Evolutionary conservation across 2,329 filamentous ascomycete species (phyloP), one percentile per base, ranked within the genome.

Genomic region (Phialophora macrospora): DNA sequence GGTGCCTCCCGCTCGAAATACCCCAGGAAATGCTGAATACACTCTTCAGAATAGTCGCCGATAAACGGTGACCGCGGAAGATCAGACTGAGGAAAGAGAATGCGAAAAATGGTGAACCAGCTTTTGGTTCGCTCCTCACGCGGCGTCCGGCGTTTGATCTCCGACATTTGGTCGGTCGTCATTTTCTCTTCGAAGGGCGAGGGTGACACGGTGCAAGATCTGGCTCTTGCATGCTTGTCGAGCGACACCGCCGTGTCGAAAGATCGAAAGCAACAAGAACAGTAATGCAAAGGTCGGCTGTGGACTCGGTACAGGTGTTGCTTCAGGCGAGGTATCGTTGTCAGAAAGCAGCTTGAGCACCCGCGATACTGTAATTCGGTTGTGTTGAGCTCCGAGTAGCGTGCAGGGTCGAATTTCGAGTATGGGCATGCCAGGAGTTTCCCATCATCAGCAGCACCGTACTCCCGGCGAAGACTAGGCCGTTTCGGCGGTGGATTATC

Each of bases 371-470:
- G 48, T n/a, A 41, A 52, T 32, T 60, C 60, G 17, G 12, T 26
- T 9, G 48, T 24, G 48, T 66, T 66, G 32, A 56, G 55, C 24
- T 65, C 48, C 22, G 60, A 66, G 44, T 57, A 63, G 60, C 54
- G 61, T 5, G 44, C 26, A 14, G 60, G 64, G 12, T 68, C 30
- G 48, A 49, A 64, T 55, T 66, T 66, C 48, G 64, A 28, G 77
- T 48, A 63, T 77, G 79, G 20, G 77, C 72, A 30, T 78, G 60
- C 17, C 77, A 66, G 63, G 77, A 79, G 64, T 52, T 52, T 52
- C 14, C 48, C 48, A 8, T 52, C 48, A 26, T 52, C 48, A 5
- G 48, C 48, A 26, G 48, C 26, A 26, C 48, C 48, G 9, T 52
- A 52, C 22, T 52, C 48, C 11, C 48, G 48, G 4, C 26, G 20